Conservation (phyloP, 2,329 filamentous ascomycete genomes). For the Alternaria triticimaculans region DNA sequence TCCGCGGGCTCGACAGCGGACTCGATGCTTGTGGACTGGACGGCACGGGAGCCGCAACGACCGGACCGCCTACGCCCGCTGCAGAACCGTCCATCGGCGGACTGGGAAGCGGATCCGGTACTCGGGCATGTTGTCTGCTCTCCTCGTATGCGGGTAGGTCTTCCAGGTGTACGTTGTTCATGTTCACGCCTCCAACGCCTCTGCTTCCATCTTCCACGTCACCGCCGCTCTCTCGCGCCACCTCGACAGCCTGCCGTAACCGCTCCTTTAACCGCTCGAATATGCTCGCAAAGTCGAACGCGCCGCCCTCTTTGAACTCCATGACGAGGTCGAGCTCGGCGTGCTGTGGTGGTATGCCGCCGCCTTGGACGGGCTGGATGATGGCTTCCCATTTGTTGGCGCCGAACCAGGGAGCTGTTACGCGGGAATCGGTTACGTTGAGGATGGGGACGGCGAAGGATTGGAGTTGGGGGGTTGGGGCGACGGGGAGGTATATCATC, state of each 20-base stretch:
- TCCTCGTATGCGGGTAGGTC: conserved; percentile 88
- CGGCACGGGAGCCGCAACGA: conserved; percentile 22
- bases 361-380: conserved; percentile 80
- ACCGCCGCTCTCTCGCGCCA: conserved; percentile 69
- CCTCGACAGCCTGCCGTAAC: conserved; percentile 78
- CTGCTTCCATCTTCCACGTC: conserved; percentile 50
- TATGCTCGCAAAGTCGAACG: conserved; percentile 83
- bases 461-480: conserved; percentile 71
- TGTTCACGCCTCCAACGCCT: conserved; percentile 59
- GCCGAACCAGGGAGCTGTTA: conserved; percentile 89
- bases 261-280: conserved; percentile 87
- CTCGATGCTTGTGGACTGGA: conserved; percentile 36
- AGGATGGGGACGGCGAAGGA: conserved; percentile 90
- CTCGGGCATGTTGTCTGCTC: conserved; percentile 49
- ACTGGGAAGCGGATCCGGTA: conserved; percentile 41
- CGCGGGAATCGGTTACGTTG: conserved; percentile 84
- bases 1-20: conserved; percentile 37
- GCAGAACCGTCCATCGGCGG: conserved; percentile 19
- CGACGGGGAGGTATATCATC: conserved; percentile 85
- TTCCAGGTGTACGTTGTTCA: conserved; percentile 76
- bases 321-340: conserved; percentile 80
- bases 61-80: conserved; percentile 20
- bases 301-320: conserved; percentile 94
- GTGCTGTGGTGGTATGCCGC: conserved; percentile 78
- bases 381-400: conserved; percentile 87